A percentile compares a stretch with the other conserved stretches of the same genome.
Evolutionary conservation across 2,329 filamentous ascomycete genomes (phyloP).

Genomic region (Fusarium sp.): DNA sequence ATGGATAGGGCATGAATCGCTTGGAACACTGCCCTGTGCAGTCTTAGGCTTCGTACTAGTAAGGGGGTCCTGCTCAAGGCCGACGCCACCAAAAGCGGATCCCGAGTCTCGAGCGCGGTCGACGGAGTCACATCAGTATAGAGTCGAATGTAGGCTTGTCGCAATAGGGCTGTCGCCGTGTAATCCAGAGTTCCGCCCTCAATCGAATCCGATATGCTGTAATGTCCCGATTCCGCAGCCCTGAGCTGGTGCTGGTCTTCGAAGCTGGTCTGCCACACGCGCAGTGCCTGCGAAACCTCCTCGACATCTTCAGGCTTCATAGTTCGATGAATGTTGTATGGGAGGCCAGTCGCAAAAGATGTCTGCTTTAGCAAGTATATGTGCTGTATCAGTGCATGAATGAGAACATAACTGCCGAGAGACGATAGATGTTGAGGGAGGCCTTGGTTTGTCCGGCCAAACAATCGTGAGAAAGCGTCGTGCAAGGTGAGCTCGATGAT

Average conservation of each 20-base stretch:
- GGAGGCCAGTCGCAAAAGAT: slow-evolving; percentile 61
- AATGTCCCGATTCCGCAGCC: slow-evolving; percentile 61
- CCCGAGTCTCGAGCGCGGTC: slow-evolving; percentile 72
- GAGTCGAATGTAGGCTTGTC: slow-evolving; percentile 72
- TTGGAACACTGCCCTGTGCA: slow-evolving; percentile 74
- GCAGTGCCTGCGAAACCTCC: slow-evolving; percentile 65
- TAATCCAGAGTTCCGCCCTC: slow-evolving; percentile 72
- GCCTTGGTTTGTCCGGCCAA: slow-evolving; percentile 63
- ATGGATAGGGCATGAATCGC: slow-evolving; percentile 76
- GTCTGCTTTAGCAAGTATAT: slow-evolving; percentile 77
- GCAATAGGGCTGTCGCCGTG: slow-evolving; percentile 71
- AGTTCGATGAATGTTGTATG: slow-evolving; percentile 63
- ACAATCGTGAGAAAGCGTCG: slow-evolving; percentile 66
- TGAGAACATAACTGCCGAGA: slow-evolving; percentile 76
- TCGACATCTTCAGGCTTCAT: slow-evolving; percentile 67
- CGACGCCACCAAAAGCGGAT: slow-evolving; percentile 70
- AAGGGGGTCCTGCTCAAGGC: slow-evolving; percentile 69
- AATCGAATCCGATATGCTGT: slow-evolving; percentile 61
- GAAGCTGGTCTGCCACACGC: slow-evolving; percentile 69
- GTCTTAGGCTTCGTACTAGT: slow-evolving; percentile 67
- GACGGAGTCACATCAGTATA: slow-evolving; percentile 74
- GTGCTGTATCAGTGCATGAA: slow-evolving; percentile 78
- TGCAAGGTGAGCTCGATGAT: slow-evolving; percentile 66
- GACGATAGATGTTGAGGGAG: slow-evolving; percentile 66
- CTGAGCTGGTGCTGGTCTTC: slow-evolving; percentile 66